These are phyloP conservation scores for Ustilago xerochloae DNA, from an alignment of 1,284 basidiomycete species.

Conservation along the genomic window DNA sequence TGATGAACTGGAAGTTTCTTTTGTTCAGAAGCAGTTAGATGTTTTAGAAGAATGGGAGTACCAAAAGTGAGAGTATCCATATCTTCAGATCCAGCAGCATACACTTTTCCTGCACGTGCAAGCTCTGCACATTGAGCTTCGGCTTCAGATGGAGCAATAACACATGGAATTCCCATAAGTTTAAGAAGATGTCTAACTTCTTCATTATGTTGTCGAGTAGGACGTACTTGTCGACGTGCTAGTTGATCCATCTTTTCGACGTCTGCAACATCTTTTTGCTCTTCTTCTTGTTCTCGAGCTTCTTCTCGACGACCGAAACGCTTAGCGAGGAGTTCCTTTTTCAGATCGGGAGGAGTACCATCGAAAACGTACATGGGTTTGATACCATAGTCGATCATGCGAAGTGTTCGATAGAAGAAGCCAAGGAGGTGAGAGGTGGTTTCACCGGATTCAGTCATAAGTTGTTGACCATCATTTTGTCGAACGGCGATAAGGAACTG, in stretches of 20 bases:
- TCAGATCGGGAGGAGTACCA: slow-evolving; percentile 96
- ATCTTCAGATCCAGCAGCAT: slow-evolving; percentile 96
- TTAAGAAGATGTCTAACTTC: slow-evolving; percentile 88
- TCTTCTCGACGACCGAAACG: slow-evolving; percentile 90
- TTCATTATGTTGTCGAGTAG: slow-evolving; percentile 95
- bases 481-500: slow-evolving; percentile 98
- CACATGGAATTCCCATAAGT: slow-evolving; percentile 97
- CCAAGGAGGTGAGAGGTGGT: slow-evolving; percentile 94
- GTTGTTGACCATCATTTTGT: slow-evolving; percentile 93
- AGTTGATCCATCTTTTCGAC: slow-evolving; percentile 92
- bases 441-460: slow-evolving; percentile 95
- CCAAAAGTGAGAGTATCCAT: slow-evolving; percentile 99
- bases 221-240: slow-evolving; percentile 89
- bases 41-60: slow-evolving; percentile 89
- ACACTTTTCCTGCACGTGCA: slow-evolving; percentile 93
- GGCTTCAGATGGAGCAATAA: slow-evolving; percentile 88
- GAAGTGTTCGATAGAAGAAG: slow-evolving; percentile 84
- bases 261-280: slow-evolving; percentile 86
- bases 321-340: slow-evolving; percentile 93
- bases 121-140: slow-evolving; percentile 99
- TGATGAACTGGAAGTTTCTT: slow-evolving; percentile 98
- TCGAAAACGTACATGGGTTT: slow-evolving; percentile 99
- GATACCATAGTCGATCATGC: slow-evolving; percentile 99
- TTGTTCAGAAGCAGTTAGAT: slow-evolving; percentile 98
- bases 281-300: slow-evolving; percentile 92